A percentile compares a stretch with the other conserved stretches of the same genome.
These are phyloP conservation scores for Quercus suber DNA, from an alignment of 306 rosid species.

Conservation along the genomic window DNA sequence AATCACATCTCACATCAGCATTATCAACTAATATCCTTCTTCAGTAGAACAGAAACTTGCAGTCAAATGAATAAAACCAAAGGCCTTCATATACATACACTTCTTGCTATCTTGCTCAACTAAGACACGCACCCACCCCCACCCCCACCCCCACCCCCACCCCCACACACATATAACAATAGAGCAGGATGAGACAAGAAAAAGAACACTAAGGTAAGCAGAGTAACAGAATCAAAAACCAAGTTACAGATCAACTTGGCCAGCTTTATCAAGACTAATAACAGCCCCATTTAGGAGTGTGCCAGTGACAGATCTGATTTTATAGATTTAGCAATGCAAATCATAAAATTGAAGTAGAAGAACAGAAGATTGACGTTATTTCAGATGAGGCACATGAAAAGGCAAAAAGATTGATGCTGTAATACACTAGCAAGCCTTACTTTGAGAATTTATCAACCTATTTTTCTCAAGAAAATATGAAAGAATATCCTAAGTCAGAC, in stretches of 20 bases:
- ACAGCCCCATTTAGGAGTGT: neutral
- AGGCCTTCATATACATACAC: neutral
- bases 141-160: too few species aligned
- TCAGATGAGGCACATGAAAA: slow-evolving; percentile 6
- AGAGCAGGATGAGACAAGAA: neutral
- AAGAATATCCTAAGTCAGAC: slow-evolving; percentile 1
- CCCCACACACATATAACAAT: neutral
- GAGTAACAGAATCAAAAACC: neutral
- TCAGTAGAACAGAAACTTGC: neutral
- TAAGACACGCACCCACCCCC: too few species aligned
- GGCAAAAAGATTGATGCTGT: neutral
- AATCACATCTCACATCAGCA: neutral
- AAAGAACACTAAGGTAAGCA: neutral
- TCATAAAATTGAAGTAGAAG: neutral
- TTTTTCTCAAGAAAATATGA: neutral
- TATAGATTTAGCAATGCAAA: neutral
- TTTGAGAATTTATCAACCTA: neutral
- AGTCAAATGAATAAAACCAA: neutral
- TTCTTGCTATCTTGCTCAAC: neutral
- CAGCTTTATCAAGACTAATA: slow-evolving; percentile 5
- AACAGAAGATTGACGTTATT: neutral
- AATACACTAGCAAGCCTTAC: neutral
- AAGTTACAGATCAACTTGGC: neutral
- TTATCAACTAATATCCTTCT: neutral
- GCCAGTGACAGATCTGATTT: neutral